phyloP scores from a whole-genome alignment of 2,329 filamentous ascomycete species.

The Sphaerostilbella broomeana region DNA sequence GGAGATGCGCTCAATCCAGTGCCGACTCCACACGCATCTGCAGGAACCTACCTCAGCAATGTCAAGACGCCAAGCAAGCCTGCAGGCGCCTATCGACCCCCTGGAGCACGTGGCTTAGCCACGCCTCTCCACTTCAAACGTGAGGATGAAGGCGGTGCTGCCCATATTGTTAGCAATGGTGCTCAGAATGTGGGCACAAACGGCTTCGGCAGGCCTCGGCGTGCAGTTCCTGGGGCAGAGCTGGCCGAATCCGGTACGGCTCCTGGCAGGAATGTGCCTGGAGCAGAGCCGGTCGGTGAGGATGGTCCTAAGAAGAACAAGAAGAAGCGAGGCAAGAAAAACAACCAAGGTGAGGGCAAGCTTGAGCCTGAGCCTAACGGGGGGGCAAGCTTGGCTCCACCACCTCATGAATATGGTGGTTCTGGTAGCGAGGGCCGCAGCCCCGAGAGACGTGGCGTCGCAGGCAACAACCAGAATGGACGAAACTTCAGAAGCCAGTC shows the following conservation, averaged over 20 bases:
- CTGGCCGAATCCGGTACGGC: conserved; percentile 59
- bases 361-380: conserved; percentile 37
- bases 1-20: conserved; percentile 67
- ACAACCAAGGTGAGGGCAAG: conserved; percentile 68
- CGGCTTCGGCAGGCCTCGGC: conserved; percentile 70
- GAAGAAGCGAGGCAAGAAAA: conserved; percentile 94
- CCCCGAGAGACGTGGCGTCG: conserved; percentile 56
- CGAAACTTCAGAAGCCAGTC: conserved; percentile 52
- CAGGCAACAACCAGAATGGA: conserved; percentile 24
- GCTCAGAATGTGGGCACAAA: conserved; percentile 63
- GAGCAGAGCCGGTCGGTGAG: conserved; percentile 55
- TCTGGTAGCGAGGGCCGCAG: conserved; percentile 52
- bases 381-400: conserved; percentile 42
- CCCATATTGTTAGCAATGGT: conserved; percentile 75
- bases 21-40: conserved; percentile 76
- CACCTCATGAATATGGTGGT: conserved; percentile 30
- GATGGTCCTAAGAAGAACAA: conserved; percentile 92
- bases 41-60: conserved; percentile 71
- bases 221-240: conserved; percentile 83
- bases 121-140: conserved; percentile 95
- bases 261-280: conserved; percentile 59
- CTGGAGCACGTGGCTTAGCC: conserved; percentile 79
- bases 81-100: conserved; percentile 92
- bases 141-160: conserved; percentile 91
- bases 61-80: conserved; percentile 95